Evolutionary conservation across 306 rosid species (phyloP), one percentile per base, ranked within the genome.

Genomic region (Fagus sylvatica): DNA sequence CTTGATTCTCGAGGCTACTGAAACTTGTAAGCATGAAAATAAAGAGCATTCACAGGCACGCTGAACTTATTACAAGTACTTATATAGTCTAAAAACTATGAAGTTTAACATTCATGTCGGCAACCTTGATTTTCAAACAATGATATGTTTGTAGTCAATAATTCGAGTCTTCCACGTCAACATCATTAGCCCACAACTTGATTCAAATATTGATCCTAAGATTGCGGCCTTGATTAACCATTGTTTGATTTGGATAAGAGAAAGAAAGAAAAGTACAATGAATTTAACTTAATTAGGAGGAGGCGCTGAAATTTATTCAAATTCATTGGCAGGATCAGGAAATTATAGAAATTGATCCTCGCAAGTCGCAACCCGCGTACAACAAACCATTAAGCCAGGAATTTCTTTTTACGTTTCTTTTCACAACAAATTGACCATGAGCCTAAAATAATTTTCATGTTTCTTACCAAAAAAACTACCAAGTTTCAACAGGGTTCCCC

Each of bases 61-160:
- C 89, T 19, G 16, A 49, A 34, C 78, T 82, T 69, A 73, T 69
- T 69, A 76, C 75, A 8, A 51, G 22, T 15, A 22, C 28, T 22
- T 22, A 22, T 22, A 22, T 22, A 22, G 28, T 0, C 28, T 22
- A 32, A 76, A 69, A 72, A 69, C 51, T 71, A 69, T 62, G 41
- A 43, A 56, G 40, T 16, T 32, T 9, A 7, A 48, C 57, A 60
- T 61, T 74, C 64, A 76, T 71, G 69, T 56, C 7, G 7, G 7
- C 41, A 48, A 2, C 28, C 76, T 37, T 65, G 62, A 28, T 72
- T 16, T 15, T 8, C 4, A 15, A 5, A 22, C 22, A 36, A 74
- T 36, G 57, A 30, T 49, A 67, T 30, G 30, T 53, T 32, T 19
- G 22, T 37, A 53, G 64, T 79, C 16, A 68, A 43, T 36, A 56